A percentile compares a stretch with the other conserved stretches of the same genome.
These are phyloP conservation scores for Hypoxylon sp. DNA, from an alignment of 2,329 filamentous ascomycete genomes.

Conservation along the genomic window DNA sequence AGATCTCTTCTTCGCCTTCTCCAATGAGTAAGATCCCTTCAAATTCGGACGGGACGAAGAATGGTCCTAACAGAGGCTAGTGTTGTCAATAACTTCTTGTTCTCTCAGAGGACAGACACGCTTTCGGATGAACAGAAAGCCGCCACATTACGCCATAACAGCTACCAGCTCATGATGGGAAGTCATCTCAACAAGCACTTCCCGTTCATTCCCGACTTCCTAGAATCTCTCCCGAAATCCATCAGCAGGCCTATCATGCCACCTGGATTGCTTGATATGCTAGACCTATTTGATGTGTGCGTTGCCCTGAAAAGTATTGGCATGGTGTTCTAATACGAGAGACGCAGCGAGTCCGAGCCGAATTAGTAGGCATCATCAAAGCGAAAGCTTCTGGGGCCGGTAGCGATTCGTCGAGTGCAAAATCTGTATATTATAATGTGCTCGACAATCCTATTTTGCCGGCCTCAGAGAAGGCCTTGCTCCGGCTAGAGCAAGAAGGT, in stretches of 20 bases:
- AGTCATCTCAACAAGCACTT: slow-evolving; percentile 49
- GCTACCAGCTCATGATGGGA: slow-evolving; percentile 47
- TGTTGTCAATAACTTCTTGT: slow-evolving; percentile 50
- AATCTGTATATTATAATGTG: slow-evolving; percentile 46
- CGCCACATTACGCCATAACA: slow-evolving; percentile 48
- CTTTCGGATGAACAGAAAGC: slow-evolving; percentile 49
- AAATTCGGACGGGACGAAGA: slow-evolving; percentile 43
- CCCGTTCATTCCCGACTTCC: slow-evolving; percentile 48
- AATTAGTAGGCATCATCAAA: slow-evolving; percentile 42
- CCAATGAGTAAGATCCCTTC: slow-evolving; percentile 47
- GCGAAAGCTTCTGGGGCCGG: slow-evolving; percentile 45
- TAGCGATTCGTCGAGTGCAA: slow-evolving; percentile 45
- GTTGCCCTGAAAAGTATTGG: slow-evolving; percentile 45
- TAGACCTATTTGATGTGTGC: slow-evolving; percentile 49
- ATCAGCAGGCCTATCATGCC: slow-evolving; percentile 49
- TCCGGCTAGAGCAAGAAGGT: slow-evolving; percentile 47
- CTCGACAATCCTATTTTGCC: slow-evolving; percentile 45
- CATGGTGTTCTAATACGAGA: slow-evolving; percentile 46
- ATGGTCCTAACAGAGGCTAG: slow-evolving; percentile 47
- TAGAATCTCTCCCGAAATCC: slow-evolving; percentile 48
- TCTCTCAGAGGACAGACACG: slow-evolving; percentile 47
- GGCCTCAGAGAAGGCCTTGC: slow-evolving; percentile 45
- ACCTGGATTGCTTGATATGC: slow-evolving; percentile 48
- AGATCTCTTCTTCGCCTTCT: slow-evolving; percentile 48
- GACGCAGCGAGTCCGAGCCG: slow-evolving; percentile 47